Base-by-base conservation (phyloP, 2,329 filamentous ascomycete genomes). In the Pseudocercospora ulei region DNA sequence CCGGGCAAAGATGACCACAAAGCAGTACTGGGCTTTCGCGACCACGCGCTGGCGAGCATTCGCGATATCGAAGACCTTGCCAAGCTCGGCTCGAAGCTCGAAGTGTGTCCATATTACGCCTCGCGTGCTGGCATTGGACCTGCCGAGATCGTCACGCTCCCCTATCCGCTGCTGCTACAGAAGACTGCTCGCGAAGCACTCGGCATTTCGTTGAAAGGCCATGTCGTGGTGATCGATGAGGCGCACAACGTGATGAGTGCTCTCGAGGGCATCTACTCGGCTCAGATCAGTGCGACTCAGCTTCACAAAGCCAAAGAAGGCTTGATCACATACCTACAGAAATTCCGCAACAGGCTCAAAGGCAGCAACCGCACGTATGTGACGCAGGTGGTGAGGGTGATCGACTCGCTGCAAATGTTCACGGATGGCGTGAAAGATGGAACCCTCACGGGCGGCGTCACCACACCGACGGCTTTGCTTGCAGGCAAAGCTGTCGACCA, bases 181-280 rank as follows among this genome's bases (percentile, higher is more conserved):
- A 82, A 79, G 53, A 82, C 78, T 3, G 87, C 90, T 0, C 72
- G 90, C 33, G 87, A 96, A 44, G 86, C 90, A 0, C 69, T 98
- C 0, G 80, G 82, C 0, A 77, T 98, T 27, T 88, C 81, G 14
- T 63, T 98, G 5, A 86, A 92, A 52, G 77, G 78, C 3, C 90
- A 93, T 55, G 70, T 98, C 0, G 78, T 98, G n/a, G 82, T 98
- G 16, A 83, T 98, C 31, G 90, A 98, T 51, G 90, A 98, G 65
- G 90, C 90, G 0, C 90, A 98, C 59, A 98, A 98, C 56, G 74
- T 98, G 36, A 94, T 95, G 80, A 87, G 95, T 59, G 86, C 88
- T 0, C 84, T 98, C 29, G 75, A 84, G 9, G 80, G 78, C 29
- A 90, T 94, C 20, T 78, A 95, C 58, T 87, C 87, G 0, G 76